Conservation (phyloP, 2,329 filamentous ascomycete genomes). For the Ophiostoma quercus region DNA sequence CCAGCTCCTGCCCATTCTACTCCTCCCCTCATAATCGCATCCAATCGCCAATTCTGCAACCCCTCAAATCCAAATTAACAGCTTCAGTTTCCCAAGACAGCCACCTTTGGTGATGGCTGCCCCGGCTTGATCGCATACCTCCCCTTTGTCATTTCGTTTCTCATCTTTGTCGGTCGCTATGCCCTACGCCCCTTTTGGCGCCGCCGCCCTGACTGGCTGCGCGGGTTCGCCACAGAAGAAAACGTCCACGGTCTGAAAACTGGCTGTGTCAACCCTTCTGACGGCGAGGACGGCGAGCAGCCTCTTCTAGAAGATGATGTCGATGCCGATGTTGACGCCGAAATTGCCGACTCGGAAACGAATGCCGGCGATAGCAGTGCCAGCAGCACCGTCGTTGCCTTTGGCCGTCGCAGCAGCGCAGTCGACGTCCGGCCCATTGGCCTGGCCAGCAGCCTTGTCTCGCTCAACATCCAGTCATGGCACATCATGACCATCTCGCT, state of each 20-base stretch:
- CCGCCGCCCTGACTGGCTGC: slow-evolving; percentile 35
- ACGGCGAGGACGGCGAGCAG: background rate
- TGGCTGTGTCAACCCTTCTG: background rate
- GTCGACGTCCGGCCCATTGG: slow-evolving; percentile 15
- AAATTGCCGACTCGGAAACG: slow-evolving; percentile 14
- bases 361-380: slow-evolving; percentile 19
- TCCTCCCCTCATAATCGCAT: background rate
- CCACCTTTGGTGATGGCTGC: slow-evolving; percentile 34
- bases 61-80: background rate
- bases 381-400: slow-evolving; percentile 21
- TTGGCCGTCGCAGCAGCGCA: slow-evolving; percentile 19
- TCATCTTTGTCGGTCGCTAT: slow-evolving; percentile 34
- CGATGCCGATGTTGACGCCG: slow-evolving; percentile 16
- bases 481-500: slow-evolving; percentile 36
- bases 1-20: background rate
- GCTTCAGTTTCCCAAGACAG: slow-evolving; percentile 32
- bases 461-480: slow-evolving; percentile 23
- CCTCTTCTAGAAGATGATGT: background rate
- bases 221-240: slow-evolving; percentile 34
- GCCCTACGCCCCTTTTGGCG: slow-evolving; percentile 33
- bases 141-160: slow-evolving; percentile 33
- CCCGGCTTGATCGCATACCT: slow-evolving; percentile 34
- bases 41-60: background rate
- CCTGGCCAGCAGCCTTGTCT: slow-evolving; percentile 14
- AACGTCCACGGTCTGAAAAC: slow-evolving; percentile 22